Evolutionary conservation across 805 yeast genomes (phyloP), one percentile per base, ranked within the genome.

Genomic region (Kuraishia hungarica): DNA sequence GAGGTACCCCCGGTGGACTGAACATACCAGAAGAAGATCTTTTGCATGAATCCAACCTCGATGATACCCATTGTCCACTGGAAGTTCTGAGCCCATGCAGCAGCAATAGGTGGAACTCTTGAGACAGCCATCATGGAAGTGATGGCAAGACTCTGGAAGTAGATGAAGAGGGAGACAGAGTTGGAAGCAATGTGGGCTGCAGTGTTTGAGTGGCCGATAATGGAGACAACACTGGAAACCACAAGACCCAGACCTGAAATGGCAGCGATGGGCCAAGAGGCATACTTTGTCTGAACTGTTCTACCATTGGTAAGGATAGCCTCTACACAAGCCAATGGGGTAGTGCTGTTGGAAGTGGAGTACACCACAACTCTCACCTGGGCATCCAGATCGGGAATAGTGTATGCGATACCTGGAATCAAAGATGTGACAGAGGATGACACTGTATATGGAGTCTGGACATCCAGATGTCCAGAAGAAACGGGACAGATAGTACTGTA

Each of bases 111-210:
- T 1, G 99, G 99, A 21, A 90, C 88, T 58, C 82, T 76, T 21
- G 89, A 81, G 29, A 93, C 97, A 55, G 96, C 97, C 91, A 91
- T 86, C 97, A 94, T 92, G 19, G 96, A 81, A 20, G 93, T 86
- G 57, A 93, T 84, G 21, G 97, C 97, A 62, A 94, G 77, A 56
- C 88, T 83, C 75, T 94, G 99, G 81, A 93, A 94, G 71, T 94
- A 94, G 54, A 91, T 83, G 71, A 94, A 94, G 58, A 94, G 75
- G 1, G 97, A 89, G 66, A 93, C 86, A 19, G 97, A 86, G 73
- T 94, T 94, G 20, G 97, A 87, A n/a, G 97, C 97, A 65, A 94
- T 91, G 67, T 94, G 98, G 2, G 97, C 92, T 2, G 99, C 96
- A 1, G 97, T 93, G 58, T 85, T 83, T 20, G 94, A 84, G 67